Percentiles rank a stretch among this genome's conserved stretches.
phyloP scores from a whole-genome alignment of 345 rosid genomes.

The Nephelium lappaceum region DNA sequence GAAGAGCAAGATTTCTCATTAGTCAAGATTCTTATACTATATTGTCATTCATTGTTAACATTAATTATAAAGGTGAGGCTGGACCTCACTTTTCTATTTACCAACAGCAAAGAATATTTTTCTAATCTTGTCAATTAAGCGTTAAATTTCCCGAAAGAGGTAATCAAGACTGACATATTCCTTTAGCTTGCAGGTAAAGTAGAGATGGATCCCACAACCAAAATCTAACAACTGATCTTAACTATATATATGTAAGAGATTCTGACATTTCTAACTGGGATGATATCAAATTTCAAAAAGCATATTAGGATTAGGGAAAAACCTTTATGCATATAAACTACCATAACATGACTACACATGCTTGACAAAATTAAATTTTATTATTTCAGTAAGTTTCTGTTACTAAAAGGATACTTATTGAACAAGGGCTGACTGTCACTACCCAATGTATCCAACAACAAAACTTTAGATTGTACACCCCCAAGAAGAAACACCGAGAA shows the following conservation, averaged over 20 bases:
- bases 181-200: not conserved
- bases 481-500: not conserved
- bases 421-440: conserved; percentile 14
- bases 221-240: not conserved
- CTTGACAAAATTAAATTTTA: not conserved
- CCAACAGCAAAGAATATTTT: not conserved
- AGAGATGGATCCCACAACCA: not conserved
- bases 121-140: not conserved
- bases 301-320: not conserved
- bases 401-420: conserved; percentile 26
- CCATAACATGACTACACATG: not conserved
- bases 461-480: conserved; percentile 14
- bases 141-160: not conserved
- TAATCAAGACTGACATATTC: not conserved
- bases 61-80: not conserved
- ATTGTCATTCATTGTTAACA: not conserved
- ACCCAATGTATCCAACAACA: not conserved
- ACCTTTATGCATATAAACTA: not conserved
- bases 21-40: conserved; percentile 12
- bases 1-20: conserved; percentile 14
- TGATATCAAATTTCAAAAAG: no score
- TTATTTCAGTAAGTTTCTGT: conserved; percentile 14
- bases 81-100: not conserved
- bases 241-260: no score
- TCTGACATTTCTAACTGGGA: no score